Conservation (phyloP, 371 early-diverging fungal species). For the Apophysomyces variabilis region DNA sequence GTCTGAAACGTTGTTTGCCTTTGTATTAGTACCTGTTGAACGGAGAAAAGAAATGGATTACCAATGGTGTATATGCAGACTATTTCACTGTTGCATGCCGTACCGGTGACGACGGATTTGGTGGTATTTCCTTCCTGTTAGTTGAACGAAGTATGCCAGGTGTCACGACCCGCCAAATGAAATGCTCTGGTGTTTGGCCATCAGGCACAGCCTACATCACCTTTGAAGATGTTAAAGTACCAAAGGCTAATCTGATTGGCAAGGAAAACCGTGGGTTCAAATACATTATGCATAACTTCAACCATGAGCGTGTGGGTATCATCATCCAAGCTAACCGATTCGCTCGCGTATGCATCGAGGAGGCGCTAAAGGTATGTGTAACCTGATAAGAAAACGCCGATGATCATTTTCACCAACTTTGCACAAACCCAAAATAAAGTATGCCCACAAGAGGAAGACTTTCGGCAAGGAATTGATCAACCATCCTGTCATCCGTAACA, state of each 20-base stretch:
- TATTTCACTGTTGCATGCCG: constrained; percentile 65
- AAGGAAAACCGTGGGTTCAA: constrained; percentile 88
- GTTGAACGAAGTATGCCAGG: constrained; percentile 79
- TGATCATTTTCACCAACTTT: background rate
- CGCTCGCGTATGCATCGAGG: constrained; percentile 84
- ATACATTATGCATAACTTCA: constrained; percentile 73
- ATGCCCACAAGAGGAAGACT: constrained; percentile 82
- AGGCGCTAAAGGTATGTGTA: constrained; percentile 61
- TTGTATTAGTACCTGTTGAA: constrained; percentile 43
- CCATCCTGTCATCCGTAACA: constrained; percentile 72
- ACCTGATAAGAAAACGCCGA: background rate
- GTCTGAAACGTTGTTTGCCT: too few relatives aligned
- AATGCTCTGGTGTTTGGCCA: constrained; percentile 82
- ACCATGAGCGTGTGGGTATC: constrained; percentile 79
- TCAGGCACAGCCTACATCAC: constrained; percentile 76
- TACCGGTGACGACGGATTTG: constrained; percentile 81
- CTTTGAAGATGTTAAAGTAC: constrained; percentile 84
- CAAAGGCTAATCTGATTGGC: constrained; percentile 79
- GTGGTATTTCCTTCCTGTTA: constrained; percentile 74
- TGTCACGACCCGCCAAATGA: constrained; percentile 80
- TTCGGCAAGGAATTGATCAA: constrained; percentile 80
- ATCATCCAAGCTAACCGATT: constrained; percentile 82
- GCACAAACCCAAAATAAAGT: constrained; percentile 25
- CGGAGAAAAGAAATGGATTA: constrained; percentile 85
- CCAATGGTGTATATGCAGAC: constrained; percentile 85